A percentile compares a stretch with the other conserved stretches of the same genome.
Evolutionary conservation across 805 yeast species (phyloP).

Genomic region (Yamadazyma olivae): DNA sequence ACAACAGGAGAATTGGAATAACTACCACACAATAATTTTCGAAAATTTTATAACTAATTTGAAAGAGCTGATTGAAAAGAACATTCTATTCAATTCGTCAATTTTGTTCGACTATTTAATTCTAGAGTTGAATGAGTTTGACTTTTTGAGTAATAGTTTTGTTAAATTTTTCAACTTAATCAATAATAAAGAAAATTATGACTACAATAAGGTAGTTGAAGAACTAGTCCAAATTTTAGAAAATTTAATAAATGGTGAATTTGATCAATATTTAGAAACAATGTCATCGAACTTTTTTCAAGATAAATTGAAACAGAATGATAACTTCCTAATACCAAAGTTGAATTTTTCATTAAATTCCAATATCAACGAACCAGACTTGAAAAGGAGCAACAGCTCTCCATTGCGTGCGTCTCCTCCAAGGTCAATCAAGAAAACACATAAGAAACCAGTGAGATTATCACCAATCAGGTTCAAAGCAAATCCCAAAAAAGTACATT

Average conservation of each 20-base stretch:
- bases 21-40: slow-evolving; percentile 39
- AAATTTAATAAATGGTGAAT: slow-evolving; percentile 29
- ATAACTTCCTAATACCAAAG: background rate
- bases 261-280: slow-evolving; percentile 31
- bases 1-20: slow-evolving; percentile 58
- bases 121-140: slow-evolving; percentile 16
- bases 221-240: slow-evolving; percentile 11
- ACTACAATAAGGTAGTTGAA: background rate
- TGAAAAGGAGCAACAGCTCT: slow-evolving; percentile 8
- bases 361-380: background rate
- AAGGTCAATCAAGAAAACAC: slow-evolving; percentile 16
- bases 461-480: slow-evolving; percentile 8
- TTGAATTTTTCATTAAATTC: background rate
- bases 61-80: slow-evolving; percentile 48
- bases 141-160: slow-evolving; percentile 2
- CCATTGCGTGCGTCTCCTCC: slow-evolving; percentile 25
- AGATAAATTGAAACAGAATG: slow-evolving; percentile 15
- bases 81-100: slow-evolving; percentile 54
- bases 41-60: slow-evolving; percentile 40
- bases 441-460: slow-evolving; percentile 10
- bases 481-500: slow-evolving; percentile 41
- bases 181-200: slow-evolving; percentile 3
- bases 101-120: slow-evolving; percentile 50
- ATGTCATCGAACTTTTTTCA: slow-evolving; percentile 27
- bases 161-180: slow-evolving; percentile 4